These are phyloP conservation scores for Diaporthe citriasiana DNA, from an alignment of 2,329 filamentous ascomycete species.

Conservation along the genomic window DNA sequence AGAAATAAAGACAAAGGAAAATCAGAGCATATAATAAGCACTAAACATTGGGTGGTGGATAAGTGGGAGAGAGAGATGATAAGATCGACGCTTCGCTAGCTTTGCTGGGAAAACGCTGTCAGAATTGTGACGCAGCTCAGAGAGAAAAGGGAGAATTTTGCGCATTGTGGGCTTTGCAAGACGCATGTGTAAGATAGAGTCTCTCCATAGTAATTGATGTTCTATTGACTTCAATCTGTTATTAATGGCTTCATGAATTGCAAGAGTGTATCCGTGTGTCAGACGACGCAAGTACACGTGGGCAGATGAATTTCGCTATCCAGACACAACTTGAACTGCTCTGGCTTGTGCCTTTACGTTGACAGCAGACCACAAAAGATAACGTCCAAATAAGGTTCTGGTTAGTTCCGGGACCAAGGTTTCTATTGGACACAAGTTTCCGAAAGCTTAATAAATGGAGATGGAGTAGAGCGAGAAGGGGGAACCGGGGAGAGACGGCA, in stretches of 20 bases:
- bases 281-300: too few species aligned
- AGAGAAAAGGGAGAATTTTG: not conserved
- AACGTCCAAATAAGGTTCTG: constrained; percentile 29
- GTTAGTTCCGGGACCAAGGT: not conserved
- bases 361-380: not conserved
- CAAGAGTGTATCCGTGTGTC: too few species aligned
- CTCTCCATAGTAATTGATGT: not conserved
- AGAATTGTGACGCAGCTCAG: not conserved
- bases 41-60: not conserved
- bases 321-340: not conserved
- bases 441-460: constrained; percentile 10
- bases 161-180: not conserved
- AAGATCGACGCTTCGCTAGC: not conserved
- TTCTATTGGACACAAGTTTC: not conserved
- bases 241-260: not conserved
- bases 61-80: not conserved
- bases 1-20: not conserved
- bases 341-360: not conserved
- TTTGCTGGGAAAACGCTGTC: not conserved
- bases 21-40: not conserved
- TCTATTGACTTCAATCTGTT: not conserved
- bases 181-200: not conserved
- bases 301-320: not conserved
- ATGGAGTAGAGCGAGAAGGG: not conserved
- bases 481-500: not conserved